Percentiles rank a stretch among this genome's conserved stretches.
These are phyloP conservation scores for Bipolaris cookei DNA, from an alignment of 2,329 filamentous ascomycete species.

Conservation along the genomic window DNA sequence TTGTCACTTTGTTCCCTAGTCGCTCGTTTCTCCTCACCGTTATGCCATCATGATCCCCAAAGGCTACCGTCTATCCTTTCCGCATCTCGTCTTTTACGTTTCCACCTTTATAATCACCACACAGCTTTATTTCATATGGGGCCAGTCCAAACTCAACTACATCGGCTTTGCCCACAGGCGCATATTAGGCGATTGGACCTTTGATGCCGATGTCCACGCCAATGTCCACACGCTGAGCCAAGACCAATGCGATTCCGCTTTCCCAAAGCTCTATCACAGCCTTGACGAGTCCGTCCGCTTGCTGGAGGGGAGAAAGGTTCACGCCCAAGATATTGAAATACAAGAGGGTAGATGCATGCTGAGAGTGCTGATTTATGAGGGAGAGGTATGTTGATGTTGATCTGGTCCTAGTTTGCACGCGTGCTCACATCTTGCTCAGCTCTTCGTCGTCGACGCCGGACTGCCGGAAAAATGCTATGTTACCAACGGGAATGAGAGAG, in stretches of 20 bases:
- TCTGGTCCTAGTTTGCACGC: background rate
- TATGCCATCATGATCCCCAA: conserved; percentile 45
- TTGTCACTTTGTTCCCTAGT: conserved; percentile 10
- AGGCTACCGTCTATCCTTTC: conserved; percentile 35
- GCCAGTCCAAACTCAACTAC: conserved; percentile 29
- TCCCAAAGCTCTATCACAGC: conserved; percentile 42
- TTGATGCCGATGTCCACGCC: conserved; percentile 39
- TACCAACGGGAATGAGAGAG: conserved; percentile 43
- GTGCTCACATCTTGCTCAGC: conserved; percentile 24
- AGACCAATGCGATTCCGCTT: conserved; percentile 42
- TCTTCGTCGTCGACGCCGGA: conserved; percentile 42
- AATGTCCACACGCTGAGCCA: conserved; percentile 43
- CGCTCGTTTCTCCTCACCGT: conserved; percentile 24
- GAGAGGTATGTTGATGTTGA: conserved; percentile 32
- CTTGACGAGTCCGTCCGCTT: conserved; percentile 34
- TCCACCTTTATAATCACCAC: conserved; percentile 38
- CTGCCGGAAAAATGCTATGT: conserved; percentile 44
- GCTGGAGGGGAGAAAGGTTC: conserved; percentile 37
- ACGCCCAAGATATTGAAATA: conserved; percentile 39
- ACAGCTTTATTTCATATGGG: conserved; percentile 40
- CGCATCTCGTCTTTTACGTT: conserved; percentile 39
- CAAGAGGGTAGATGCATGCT: conserved; percentile 41
- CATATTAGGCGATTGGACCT: conserved; percentile 27
- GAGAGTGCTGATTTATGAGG: conserved; percentile 38
- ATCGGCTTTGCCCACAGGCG: conserved; percentile 13